Percentiles rank a stretch among this genome's conserved stretches.
These are phyloP conservation scores for Solanum hybrid DNA, from an alignment of 305 asterid species.

Conservation along the genomic window DNA sequence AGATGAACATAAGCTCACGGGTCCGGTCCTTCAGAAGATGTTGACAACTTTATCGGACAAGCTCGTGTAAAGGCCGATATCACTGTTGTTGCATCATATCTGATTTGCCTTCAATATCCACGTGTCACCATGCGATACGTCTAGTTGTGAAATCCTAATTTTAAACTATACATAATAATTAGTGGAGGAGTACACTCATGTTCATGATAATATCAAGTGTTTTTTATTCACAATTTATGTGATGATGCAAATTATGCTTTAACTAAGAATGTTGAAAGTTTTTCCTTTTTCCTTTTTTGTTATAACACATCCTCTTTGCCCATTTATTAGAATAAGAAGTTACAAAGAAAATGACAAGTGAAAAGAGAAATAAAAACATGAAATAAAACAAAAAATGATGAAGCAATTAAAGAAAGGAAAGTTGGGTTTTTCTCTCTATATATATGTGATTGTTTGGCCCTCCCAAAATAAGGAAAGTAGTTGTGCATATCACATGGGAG, in stretches of 20 bases:
- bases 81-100: not conserved
- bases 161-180: not conserved
- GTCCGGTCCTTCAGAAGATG: not conserved
- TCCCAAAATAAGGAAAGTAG: constrained; percentile 5
- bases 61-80: not conserved
- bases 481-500: constrained; percentile 2
- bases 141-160: not conserved
- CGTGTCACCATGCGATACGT: not conserved
- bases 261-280: not conserved
- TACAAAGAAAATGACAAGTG: not conserved
- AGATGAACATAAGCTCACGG: not conserved
- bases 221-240: not conserved
- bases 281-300: not conserved
- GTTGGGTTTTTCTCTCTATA: not conserved
- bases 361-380: not conserved
- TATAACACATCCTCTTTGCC: not conserved
- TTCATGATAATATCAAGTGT: not conserved
- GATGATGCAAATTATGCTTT: not conserved
- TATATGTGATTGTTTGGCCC: not conserved
- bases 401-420: not conserved
- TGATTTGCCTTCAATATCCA: not conserved
- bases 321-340: not conserved
- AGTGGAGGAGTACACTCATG: not conserved
- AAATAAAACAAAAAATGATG: not conserved
- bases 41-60: not conserved